Percentiles rank a stretch among this genome's conserved stretches.
These are phyloP conservation scores for Aspergillus oerlinghausenensis DNA, from an alignment of 2,329 filamentous ascomycete species.

Conservation along the genomic window DNA sequence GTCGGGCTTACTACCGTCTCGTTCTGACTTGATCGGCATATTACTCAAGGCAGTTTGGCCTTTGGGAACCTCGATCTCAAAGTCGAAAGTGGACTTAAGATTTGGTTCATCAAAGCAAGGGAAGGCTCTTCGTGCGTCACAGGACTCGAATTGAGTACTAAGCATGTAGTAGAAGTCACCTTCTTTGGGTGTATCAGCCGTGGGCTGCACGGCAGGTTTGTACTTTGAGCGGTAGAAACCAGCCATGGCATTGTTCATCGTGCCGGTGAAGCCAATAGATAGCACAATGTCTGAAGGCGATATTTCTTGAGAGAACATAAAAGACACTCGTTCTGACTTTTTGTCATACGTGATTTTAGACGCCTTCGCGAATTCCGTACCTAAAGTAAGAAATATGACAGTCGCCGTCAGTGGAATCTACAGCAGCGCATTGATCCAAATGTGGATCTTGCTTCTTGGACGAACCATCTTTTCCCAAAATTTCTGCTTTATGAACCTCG, in stretches of 20 bases:
- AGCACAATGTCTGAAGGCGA: slow-evolving; percentile 64
- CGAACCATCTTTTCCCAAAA: slow-evolving; percentile 33
- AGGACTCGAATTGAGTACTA: slow-evolving; percentile 96
- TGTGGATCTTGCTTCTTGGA: neutral
- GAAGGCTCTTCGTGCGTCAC: slow-evolving; percentile 89
- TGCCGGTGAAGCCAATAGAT: slow-evolving; percentile 70
- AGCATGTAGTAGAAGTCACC: slow-evolving; percentile 67
- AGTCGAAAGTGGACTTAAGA: slow-evolving; percentile 92
- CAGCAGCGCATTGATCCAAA: neutral
- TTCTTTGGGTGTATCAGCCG: slow-evolving; percentile 72
- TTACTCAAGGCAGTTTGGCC: slow-evolving; percentile 89
- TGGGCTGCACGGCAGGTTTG: slow-evolving; percentile 68
- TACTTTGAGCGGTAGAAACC: slow-evolving; percentile 95
- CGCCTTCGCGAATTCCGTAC: slow-evolving; percentile 42
- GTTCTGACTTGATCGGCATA: slow-evolving; percentile 79
- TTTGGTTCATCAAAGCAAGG: slow-evolving; percentile 98
- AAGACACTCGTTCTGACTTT: slow-evolving; percentile 75
- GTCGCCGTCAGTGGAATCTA: neutral
- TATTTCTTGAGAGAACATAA: slow-evolving; percentile 71
- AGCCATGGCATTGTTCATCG: slow-evolving; percentile 85
- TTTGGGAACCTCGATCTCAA: slow-evolving; percentile 84
- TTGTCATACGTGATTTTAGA: slow-evolving; percentile 73
- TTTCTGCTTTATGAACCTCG: slow-evolving; percentile 60
- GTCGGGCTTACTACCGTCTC: slow-evolving; percentile 62
- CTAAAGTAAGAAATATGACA: slow-evolving; percentile 13